Conservation (phyloP, 768 basidiomycete species). For the Podaxis rugospora region DNA sequence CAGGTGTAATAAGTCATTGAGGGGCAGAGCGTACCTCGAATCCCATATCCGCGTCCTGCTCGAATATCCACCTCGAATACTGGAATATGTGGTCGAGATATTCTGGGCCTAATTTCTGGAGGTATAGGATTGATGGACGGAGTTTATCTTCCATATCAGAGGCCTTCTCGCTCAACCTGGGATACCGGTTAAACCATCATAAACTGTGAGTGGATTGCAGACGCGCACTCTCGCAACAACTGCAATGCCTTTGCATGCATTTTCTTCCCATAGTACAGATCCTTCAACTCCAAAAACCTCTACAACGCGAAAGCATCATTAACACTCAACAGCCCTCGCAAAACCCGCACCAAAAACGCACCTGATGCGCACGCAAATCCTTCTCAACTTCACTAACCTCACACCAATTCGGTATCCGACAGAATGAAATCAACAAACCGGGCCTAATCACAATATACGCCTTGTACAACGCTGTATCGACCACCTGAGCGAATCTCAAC, state of each 20-base stretch:
- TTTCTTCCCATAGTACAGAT: constrained; percentile 90
- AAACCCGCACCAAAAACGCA: constrained; percentile 25
- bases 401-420: constrained; percentile 94
- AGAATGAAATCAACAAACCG: constrained; percentile 77
- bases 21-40: constrained; percentile 52
- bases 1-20: background rate
- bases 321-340: background rate
- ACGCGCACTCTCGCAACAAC: constrained; percentile 76
- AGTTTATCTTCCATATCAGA: constrained; percentile 76
- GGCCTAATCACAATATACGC: constrained; percentile 83
- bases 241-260: constrained; percentile 89
- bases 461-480: constrained; percentile 94
- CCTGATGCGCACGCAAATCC: constrained; percentile 74
- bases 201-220: background rate
- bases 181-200: background rate
- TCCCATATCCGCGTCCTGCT: constrained; percentile 64
- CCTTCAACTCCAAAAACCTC: constrained; percentile 91
- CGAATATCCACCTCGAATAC: constrained; percentile 82
- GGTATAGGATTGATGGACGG: constrained; percentile 78
- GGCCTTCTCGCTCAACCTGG: constrained; percentile 78
- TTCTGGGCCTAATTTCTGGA: constrained; percentile 85
- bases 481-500: constrained; percentile 85
- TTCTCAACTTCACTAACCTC: constrained; percentile 82
- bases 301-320: constrained; percentile 24
- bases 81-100: constrained; percentile 80